Base-by-base conservation (phyloP, 345 rosid species). In the Lenwebbia sp. region DNA sequence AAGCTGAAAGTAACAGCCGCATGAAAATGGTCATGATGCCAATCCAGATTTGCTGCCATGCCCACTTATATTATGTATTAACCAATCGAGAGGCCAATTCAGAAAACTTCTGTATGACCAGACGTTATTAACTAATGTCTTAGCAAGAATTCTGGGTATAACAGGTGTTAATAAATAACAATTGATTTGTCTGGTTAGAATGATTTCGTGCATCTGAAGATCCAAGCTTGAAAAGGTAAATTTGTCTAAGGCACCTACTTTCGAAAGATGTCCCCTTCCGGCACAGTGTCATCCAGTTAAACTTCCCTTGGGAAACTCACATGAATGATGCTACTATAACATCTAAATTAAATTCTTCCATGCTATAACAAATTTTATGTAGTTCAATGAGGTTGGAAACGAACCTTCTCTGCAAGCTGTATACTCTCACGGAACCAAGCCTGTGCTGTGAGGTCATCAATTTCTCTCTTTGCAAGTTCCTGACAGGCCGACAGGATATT, bases 381-480 rank as follows among this genome's bases (percentile, higher is more conserved):
- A 14, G 74, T 60, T 5, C 74, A 44, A 21, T 10, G 5, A 62
- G 52, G 4, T 52, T 53, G 56, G 17, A 21, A 56, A 51, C 86
- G 49, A 55, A 94, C 99, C 98, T 95, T 94, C 58, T 95, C 95
- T 87, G 93, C 92, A 40, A 94, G 92, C 90, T 91, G 90, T 88
- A 88, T 89, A 87, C 89, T 92, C 83, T 92, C 91, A 30, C 89
- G 91, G 30, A 90, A 94, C 98, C 98, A 92, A 37, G 98, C 96
- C 84, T 85, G 91, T 87, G 97, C 94, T 49, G 97, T 94, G 87
- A 93, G 91, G 55, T 87, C 85, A 87, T 95, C 94, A 33, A 95
- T 95, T 85, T 92, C 95, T 88, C 95, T 94, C 92, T 88, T 95
- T 14, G 95, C 92, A 88, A 92, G 89, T 84, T 93, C 89, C 99